Evolutionary conservation across 352 stramenopile genomes (phyloP).

Genomic region (Globisporangium solare): DNA sequence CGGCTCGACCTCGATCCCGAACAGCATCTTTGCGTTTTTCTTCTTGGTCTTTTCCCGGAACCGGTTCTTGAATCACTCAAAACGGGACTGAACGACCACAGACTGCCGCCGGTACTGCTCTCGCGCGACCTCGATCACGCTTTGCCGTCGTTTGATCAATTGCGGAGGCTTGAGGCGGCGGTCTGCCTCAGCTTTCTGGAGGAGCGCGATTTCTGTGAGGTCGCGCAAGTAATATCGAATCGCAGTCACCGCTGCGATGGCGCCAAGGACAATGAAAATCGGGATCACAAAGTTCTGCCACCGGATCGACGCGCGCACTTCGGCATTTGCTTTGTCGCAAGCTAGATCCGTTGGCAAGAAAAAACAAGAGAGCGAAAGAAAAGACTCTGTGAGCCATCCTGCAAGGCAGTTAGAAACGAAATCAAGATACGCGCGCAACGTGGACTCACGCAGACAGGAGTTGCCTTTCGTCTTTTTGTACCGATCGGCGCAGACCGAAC

Average conservation of each 20-base stretch:
- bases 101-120: conserved; percentile 23
- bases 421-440: not conserved
- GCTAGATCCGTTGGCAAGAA: conserved; percentile 25
- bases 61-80: conserved; percentile 29
- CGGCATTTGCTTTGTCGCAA: conserved; percentile 42
- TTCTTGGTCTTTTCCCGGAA: conserved; percentile 20
- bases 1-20: conserved; percentile 53
- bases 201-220: conserved; percentile 50
- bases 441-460: conserved; percentile 48
- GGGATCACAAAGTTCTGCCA: conserved; percentile 80
- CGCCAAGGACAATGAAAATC: conserved; percentile 31
- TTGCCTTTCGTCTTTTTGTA: conserved; percentile 58
- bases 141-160: conserved; percentile 11
- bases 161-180: conserved; percentile 32
- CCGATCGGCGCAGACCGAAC: conserved; percentile 50
- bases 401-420: not conserved
- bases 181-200: conserved; percentile 59
- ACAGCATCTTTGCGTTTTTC: conserved; percentile 35
- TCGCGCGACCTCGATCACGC: conserved; percentile 20
- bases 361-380: not conserved
- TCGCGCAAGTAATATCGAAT: conserved; percentile 55
- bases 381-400: not conserved
- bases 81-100: conserved; percentile 12
- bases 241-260: conserved; percentile 26
- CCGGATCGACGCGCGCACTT: conserved; percentile 42